Evolutionary conservation across 129 eudicot genomes (phyloP).

Genomic region (Arctium lappa): DNA sequence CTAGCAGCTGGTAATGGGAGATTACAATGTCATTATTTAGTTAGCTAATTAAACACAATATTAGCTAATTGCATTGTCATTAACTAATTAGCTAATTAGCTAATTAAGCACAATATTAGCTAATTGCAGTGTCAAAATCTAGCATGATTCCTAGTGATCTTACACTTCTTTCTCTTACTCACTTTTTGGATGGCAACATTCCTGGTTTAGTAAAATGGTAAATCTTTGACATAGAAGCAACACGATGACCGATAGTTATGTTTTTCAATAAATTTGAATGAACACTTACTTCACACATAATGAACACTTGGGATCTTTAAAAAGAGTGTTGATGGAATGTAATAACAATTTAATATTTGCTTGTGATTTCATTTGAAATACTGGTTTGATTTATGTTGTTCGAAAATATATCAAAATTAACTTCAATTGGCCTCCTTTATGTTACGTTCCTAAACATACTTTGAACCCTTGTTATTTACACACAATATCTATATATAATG

Average conservation of each 20-base stretch:
- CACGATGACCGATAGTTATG: too few species aligned
- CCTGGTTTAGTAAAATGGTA: too few species aligned
- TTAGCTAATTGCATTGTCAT: not conserved
- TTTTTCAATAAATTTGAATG: not conserved
- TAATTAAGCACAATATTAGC: not conserved
- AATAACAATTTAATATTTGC: too few species aligned
- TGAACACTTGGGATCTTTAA: not conserved
- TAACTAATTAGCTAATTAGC: not conserved
- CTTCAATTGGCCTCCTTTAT: not conserved
- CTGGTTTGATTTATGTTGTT: not conserved
- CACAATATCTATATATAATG: too few species aligned
- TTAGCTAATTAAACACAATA: not conserved
- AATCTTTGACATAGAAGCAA: too few species aligned
- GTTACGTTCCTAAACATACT: too few species aligned
- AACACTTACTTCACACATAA: not conserved
- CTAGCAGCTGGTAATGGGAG: not conserved
- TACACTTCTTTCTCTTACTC: too few species aligned
- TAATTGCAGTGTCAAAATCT: too few species aligned
- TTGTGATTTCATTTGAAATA: not conserved
- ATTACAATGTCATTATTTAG: not conserved
- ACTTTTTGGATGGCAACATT: too few species aligned
- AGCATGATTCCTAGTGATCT: too few species aligned
- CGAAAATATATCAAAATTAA: not conserved
- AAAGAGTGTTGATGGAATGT: not conserved
- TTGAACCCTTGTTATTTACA: too few species aligned